These are phyloP conservation scores for Fusarium luffae DNA, from an alignment of 2,329 filamentous ascomycete species.

Conservation along the genomic window DNA sequence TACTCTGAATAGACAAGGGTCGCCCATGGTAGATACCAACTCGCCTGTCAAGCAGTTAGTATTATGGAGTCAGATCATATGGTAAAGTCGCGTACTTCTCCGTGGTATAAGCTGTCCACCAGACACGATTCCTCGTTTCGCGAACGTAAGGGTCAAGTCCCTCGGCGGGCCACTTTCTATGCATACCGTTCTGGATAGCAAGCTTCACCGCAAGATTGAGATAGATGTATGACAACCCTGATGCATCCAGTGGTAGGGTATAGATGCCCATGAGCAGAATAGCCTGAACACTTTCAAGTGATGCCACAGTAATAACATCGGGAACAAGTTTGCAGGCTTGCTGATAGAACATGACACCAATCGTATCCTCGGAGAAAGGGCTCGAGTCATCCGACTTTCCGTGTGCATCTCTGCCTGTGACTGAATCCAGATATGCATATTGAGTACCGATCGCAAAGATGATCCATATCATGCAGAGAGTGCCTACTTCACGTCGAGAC, in stretches of 20 bases:
- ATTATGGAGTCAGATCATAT: not conserved
- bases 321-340: conserved; percentile 65
- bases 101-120: conserved; percentile 67
- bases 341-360: conserved; percentile 67
- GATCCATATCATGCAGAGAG: conserved; percentile 58
- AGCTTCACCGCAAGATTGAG: conserved; percentile 66
- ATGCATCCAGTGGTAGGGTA: conserved; percentile 65
- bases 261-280: conserved; percentile 67
- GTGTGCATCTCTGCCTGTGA: conserved; percentile 35
- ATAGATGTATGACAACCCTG: conserved; percentile 67
- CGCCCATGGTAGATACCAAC: conserved; percentile 67
- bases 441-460: conserved; percentile 63
- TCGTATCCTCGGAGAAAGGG: conserved; percentile 60
- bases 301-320: conserved; percentile 66
- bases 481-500: conserved; percentile 55
- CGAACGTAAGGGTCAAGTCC: conserved; percentile 59
- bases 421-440: conserved; percentile 60
- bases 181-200: conserved; percentile 71
- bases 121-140: conserved; percentile 66
- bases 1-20: conserved; percentile 63
- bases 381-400: conserved; percentile 38
- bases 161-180: conserved; percentile 61
- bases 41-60: conserved; percentile 52
- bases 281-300: conserved; percentile 67
- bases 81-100: conserved; percentile 58